These are phyloP conservation scores for Corrigiola litoralis DNA, from an alignment of 179 eudicot species.

Conservation along the genomic window DNA sequence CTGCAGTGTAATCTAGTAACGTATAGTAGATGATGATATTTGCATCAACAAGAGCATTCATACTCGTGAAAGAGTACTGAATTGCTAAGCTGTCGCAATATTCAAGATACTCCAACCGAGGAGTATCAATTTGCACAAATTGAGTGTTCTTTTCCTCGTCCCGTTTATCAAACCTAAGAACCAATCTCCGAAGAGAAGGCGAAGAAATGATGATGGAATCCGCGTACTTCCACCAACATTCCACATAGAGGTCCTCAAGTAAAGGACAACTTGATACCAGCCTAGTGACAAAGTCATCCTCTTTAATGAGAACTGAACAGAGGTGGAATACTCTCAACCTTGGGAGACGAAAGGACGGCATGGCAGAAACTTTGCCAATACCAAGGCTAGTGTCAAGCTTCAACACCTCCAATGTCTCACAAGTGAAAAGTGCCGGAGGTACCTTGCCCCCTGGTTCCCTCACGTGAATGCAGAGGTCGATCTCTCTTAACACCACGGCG, in stretches of 20 bases:
- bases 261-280: slow-evolving; percentile 3
- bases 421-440: neutral
- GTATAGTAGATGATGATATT: neutral
- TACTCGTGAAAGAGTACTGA: neutral
- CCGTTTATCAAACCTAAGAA: neutral
- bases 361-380: neutral
- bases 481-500: neutral
- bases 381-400: neutral
- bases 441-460: neutral
- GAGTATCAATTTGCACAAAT: neutral
- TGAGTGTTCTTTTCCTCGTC: neutral
- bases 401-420: slow-evolving; percentile 8
- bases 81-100: neutral
- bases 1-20: too few relatives aligned
- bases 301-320: neutral
- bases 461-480: neutral
- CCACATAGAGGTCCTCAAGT: slow-evolving; percentile 1
- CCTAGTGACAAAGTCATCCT: neutral
- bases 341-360: neutral
- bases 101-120: neutral
- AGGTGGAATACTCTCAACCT: neutral
- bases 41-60: neutral
- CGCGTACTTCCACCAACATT: neutral
- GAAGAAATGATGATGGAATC: neutral
- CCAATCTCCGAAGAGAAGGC: slow-evolving; percentile 3